Evolutionary conservation across 805 yeast species (phyloP).

Genomic region (Saturnispora sekii): DNA sequence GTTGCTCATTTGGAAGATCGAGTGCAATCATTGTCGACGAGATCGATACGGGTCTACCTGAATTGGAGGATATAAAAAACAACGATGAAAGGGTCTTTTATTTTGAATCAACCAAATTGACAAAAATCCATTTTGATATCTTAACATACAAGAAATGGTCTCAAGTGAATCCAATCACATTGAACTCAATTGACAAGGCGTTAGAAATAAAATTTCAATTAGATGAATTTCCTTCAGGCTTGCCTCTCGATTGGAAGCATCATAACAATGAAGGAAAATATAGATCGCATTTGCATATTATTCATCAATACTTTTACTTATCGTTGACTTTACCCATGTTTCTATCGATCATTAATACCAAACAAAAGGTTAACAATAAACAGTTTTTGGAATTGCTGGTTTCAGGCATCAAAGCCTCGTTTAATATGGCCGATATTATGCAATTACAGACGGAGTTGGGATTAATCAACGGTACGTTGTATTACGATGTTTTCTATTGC

Average conservation of each 20-base stretch:
- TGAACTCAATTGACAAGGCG: constrained; percentile 32
- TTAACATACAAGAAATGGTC: constrained; percentile 30
- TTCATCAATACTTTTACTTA: constrained; percentile 33
- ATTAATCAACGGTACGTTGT: constrained; percentile 35
- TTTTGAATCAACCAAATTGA: constrained; percentile 27
- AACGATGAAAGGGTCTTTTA: constrained; percentile 26
- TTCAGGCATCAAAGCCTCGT: constrained; percentile 33
- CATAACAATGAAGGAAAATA: constrained; percentile 28
- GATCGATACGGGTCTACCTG: constrained; percentile 34
- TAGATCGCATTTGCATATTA: constrained; percentile 33
- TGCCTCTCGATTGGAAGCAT: constrained; percentile 27
- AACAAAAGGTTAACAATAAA: constrained; percentile 28
- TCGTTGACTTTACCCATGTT: constrained; percentile 36
- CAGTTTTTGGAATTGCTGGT: constrained; percentile 32
- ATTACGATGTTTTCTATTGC: constrained; percentile 35
- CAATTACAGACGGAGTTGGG: constrained; percentile 28
- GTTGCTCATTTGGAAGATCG: constrained; percentile 38
- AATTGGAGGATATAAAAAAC: constrained; percentile 22
- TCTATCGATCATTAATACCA: constrained; percentile 30
- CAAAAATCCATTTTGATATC: constrained; percentile 31
- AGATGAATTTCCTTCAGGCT: constrained; percentile 26
- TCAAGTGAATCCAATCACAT: constrained; percentile 31
- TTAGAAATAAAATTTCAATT: constrained; percentile 29
- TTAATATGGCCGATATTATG: constrained; percentile 30
- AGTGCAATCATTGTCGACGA: constrained; percentile 36